Conservation (phyloP, 2,329 filamentous ascomycete genomes). For the Cladosporium sphaerospermum region DNA sequence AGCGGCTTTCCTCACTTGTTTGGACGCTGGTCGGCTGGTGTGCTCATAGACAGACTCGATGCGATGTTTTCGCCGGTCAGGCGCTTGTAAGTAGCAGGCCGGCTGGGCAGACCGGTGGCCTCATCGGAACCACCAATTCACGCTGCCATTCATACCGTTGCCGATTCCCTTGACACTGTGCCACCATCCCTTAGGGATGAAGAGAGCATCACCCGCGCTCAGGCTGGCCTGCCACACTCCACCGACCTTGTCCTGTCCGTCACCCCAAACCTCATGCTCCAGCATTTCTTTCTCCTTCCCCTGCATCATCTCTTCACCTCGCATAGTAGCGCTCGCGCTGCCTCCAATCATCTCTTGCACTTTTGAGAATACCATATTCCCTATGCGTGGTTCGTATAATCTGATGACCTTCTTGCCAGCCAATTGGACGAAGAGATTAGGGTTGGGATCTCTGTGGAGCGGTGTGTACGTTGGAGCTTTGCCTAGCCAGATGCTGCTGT, state of each 20-base stretch:
- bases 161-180: slow-evolving; percentile 68
- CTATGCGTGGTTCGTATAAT: slow-evolving; percentile 60
- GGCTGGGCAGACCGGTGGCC: too few relatives aligned
- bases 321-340: slow-evolving; percentile 46
- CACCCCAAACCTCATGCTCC: slow-evolving; percentile 64
- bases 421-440: slow-evolving; percentile 84
- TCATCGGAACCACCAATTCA: slow-evolving; percentile 78
- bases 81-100: too few relatives aligned
- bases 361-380: slow-evolving; percentile 56
- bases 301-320: slow-evolving; percentile 87
- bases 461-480: slow-evolving; percentile 82
- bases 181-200: slow-evolving; percentile 82
- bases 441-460: slow-evolving; percentile 86
- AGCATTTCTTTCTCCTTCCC: slow-evolving; percentile 63
- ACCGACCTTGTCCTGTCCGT: slow-evolving; percentile 15
- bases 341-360: slow-evolving; percentile 39
- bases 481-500: slow-evolving; percentile 82
- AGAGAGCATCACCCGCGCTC: slow-evolving; percentile 62
- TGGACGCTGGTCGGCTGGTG: too few relatives aligned
- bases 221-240: slow-evolving; percentile 38
- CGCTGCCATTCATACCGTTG: slow-evolving; percentile 52
- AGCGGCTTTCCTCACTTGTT: too few relatives aligned
- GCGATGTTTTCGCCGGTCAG: too few relatives aligned
- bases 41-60: too few relatives aligned
- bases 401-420: slow-evolving; percentile 66